Percentiles rank a stretch among this genome's conserved stretches.
phyloP scores from a whole-genome alignment of 169 alveolate species.

The Ichthyophthirius multifiliis region DNA sequence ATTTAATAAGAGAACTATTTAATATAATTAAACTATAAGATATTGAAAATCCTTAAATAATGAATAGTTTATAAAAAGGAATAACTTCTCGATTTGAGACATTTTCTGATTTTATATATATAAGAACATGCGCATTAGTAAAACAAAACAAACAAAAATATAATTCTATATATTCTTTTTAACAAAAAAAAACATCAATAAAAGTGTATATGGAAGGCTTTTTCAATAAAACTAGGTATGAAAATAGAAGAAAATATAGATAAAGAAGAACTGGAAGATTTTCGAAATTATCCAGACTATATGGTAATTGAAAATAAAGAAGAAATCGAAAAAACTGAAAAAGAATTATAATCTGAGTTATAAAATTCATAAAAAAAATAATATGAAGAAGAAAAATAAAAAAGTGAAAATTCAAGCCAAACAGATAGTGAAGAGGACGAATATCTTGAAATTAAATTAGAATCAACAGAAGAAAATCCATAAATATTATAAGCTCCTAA shows the following conservation, averaged over 20 bases:
- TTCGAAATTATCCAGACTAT: background rate
- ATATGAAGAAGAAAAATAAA: background rate
- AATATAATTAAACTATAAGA: background rate
- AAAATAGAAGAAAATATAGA: background rate
- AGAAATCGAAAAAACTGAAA: background rate
- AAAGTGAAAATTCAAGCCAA: background rate
- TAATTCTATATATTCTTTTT: background rate
- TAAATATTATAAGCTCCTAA: background rate
- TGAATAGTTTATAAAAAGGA: background rate
- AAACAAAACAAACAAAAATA: background rate
- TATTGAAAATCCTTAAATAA: background rate
- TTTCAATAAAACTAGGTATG: background rate
- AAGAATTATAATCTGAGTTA: background rate
- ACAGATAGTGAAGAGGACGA: constrained; percentile 2
- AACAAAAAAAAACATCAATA: background rate
- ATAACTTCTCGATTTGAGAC: constrained; percentile 5
- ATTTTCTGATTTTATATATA: background rate
- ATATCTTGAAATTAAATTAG: background rate
- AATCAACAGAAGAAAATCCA: background rate
- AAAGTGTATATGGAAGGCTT: background rate
- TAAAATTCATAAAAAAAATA: background rate
- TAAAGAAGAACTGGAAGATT: background rate
- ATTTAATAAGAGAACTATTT: background rate
- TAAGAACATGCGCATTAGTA: background rate
- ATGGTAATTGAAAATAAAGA: background rate